Evolutionary conservation across 164 flowering plant genomes (phyloP), one percentile per base, ranked within the genome.

Genomic region (Euptelea pleiosperma): DNA sequence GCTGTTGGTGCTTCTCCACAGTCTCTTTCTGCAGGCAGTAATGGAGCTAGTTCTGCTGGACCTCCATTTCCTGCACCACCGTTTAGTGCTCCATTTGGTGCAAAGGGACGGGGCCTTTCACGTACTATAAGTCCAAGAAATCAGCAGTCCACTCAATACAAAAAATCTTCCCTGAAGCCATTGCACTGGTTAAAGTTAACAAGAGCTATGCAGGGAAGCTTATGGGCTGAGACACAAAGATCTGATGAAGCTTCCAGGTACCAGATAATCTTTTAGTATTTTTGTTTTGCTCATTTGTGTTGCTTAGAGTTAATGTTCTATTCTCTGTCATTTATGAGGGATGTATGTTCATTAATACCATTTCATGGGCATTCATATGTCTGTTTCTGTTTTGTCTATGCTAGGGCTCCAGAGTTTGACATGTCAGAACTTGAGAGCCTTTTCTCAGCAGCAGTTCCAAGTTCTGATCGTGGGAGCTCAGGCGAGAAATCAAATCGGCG

Each of bases 391-490:
- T 45, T 56, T 44, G 1, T 57, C 41, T 62, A 21, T 73, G 50
- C 14, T 66, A 94, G 99, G 82, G 82, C 96, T 63, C 96, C 99
- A 12, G 94, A 85, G 67, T 76, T 94, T 77, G 99, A 94, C 75
- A 78, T 91, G 75, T 73, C 87, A 44, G 99, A 94, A 72, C 91
- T 94, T 46, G 98, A 91, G 70, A 76, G 63, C 71, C 86, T 91
- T 64, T 94, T 94, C 75, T 86, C 95, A 52, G 85, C 91, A 51
- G 81, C 85, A 45, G 81, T 66, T 50, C 91, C 97, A 47, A 77
- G 44, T 64, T 59, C 87, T 61, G 85, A 75, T 57, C 53, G 42
- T 36, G 86, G 77, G 18, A 65, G 44, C 35, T 30, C 61, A 25
- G 79, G 78, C 49, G 82, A 72, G 22, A 84, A 81, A 70, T 64